These are phyloP conservation scores for Raddia distichophylla DNA, from an alignment of 176 grass and related monocot genomes.

Conservation along the genomic window DNA sequence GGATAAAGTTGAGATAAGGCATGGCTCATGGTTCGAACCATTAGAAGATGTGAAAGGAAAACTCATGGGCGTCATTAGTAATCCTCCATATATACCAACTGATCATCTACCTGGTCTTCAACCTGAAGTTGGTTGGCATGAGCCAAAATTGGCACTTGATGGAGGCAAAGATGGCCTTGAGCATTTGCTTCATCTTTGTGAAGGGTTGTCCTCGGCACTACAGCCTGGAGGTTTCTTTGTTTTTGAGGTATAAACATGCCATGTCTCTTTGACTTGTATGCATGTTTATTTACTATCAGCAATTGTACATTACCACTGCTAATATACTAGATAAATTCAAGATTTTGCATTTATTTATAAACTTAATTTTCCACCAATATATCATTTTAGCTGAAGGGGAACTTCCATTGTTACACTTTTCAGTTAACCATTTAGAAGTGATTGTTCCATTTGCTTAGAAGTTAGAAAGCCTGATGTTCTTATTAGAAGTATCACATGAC, in stretches of 20 bases:
- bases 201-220: constrained; percentile 62
- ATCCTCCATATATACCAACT: constrained; percentile 91
- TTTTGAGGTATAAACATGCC: constrained; percentile 66
- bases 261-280: constrained; percentile 1
- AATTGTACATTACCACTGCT: neutral
- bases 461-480: neutral
- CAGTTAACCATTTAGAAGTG: constrained; percentile 6
- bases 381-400: neutral
- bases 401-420: neutral
- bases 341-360: neutral
- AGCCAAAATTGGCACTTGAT: constrained; percentile 84
- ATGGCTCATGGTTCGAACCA: constrained; percentile 84
- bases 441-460: constrained; percentile 19
- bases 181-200: constrained; percentile 84
- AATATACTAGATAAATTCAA: constrained; percentile 1
- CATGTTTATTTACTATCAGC: neutral
- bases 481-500: neutral
- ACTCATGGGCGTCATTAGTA: constrained; percentile 79
- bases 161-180: constrained; percentile 76
- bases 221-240: constrained; percentile 89
- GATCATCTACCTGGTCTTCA: constrained; percentile 75
- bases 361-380: constrained; percentile 3
- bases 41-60: constrained; percentile 78
- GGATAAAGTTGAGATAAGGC: constrained; percentile 87
- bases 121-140: constrained; percentile 89